phyloP scores from a whole-genome alignment of 2,329 filamentous ascomycete species.

The Aspergillus tanneri region DNA sequence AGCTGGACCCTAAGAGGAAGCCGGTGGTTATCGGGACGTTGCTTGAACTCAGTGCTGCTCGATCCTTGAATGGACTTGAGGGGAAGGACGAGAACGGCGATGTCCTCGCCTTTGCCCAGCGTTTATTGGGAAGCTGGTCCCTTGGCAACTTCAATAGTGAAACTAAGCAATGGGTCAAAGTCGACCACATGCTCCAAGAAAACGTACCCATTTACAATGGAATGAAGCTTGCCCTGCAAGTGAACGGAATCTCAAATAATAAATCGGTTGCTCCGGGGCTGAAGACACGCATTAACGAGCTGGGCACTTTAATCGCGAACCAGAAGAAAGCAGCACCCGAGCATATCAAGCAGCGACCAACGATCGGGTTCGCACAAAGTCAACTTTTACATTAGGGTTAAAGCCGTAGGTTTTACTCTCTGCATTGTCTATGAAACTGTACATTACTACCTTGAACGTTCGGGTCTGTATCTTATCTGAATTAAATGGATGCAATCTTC shows the following conservation, averaged over 20 bases:
- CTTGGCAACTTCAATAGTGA: conserved; percentile 27
- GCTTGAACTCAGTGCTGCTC: conserved; percentile 48
- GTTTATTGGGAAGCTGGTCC: conserved; percentile 36
- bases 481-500: conserved; percentile 20
- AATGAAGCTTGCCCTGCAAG: conserved; percentile 40
- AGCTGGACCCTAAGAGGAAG: conserved; percentile 38
- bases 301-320: conserved; percentile 54
- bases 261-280: conserved; percentile 25
- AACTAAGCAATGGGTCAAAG: conserved; percentile 18
- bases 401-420: neutral
- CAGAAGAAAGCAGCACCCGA: conserved; percentile 20
- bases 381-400: conserved; percentile 17
- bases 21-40: conserved; percentile 46
- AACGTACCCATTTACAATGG: conserved; percentile 42
- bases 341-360: conserved; percentile 18
- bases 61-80: conserved; percentile 36
- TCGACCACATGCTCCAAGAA: conserved; percentile 30
- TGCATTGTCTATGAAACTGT: conserved; percentile 18
- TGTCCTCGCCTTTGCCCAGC: conserved; percentile 42
- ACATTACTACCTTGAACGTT: conserved; percentile 24
- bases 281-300: conserved; percentile 33
- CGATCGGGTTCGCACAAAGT: conserved; percentile 22
- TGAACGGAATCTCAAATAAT: conserved; percentile 32
- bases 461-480: conserved; percentile 23
- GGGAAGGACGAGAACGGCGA: conserved; percentile 42